Percentiles rank a stretch among this genome's conserved stretches.
These are phyloP conservation scores for Trichosporon sp. DNA, from an alignment of 1,284 basidiomycete genomes.

Conservation along the genomic window DNA sequence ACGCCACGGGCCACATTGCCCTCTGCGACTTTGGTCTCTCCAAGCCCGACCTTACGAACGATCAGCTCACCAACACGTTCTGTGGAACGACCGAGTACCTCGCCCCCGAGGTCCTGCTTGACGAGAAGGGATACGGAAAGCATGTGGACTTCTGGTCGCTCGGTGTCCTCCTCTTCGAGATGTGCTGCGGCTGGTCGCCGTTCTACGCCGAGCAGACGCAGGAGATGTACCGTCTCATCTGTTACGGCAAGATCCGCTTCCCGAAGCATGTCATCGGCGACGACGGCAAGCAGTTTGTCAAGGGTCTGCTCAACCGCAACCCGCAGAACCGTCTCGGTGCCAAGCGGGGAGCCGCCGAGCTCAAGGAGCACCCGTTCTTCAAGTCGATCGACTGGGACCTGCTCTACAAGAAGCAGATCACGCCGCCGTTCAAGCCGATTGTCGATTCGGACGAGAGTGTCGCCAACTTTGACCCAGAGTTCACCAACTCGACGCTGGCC, in stretches of 20 bases:
- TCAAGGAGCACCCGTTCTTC: constrained; percentile 97
- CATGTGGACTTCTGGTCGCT: constrained; percentile 98
- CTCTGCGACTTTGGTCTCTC: constrained; percentile 96
- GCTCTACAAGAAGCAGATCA: constrained; percentile 80
- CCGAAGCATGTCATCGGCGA: constrained; percentile 90
- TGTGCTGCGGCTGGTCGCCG: constrained; percentile 99
- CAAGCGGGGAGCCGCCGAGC: constrained; percentile 80
- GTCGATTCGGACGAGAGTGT: constrained; percentile 98
- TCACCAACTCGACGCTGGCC: constrained; percentile 57
- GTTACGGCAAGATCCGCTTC: constrained; percentile 93
- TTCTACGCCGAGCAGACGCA: constrained; percentile 99
- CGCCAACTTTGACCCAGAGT: constrained; percentile 97
- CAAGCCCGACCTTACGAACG: constrained; percentile 87
- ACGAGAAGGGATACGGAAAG: constrained; percentile 97
- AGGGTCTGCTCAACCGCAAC: constrained; percentile 95
- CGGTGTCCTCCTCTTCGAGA: constrained; percentile 86
- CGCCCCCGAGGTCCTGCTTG: constrained; percentile 95
- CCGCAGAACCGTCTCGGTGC: constrained; percentile 94
- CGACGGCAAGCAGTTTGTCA: constrained; percentile 98
- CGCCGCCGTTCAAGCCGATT: constrained; percentile 95
- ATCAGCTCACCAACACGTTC: constrained; percentile 95
- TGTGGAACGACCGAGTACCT: constrained; percentile 97
- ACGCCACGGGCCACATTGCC: constrained; percentile 93
- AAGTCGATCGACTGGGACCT: constrained; percentile 82
- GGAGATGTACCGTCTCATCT: constrained; percentile 99